phyloP scores from a whole-genome alignment of 495 filamentous ascomycete genomes.

The Immersiella caudata region DNA sequence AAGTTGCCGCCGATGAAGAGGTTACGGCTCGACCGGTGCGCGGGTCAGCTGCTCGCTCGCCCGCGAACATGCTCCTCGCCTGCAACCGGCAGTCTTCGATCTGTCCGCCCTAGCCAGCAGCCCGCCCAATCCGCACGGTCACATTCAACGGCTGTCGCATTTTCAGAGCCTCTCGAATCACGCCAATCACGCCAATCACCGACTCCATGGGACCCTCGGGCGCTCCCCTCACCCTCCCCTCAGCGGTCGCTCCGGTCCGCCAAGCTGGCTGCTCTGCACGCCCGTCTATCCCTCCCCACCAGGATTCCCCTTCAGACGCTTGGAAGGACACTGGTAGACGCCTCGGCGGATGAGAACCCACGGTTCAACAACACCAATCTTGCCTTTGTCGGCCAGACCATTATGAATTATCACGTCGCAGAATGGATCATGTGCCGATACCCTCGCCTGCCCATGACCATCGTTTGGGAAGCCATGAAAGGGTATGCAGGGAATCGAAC shows the following conservation, averaged over 20 bases:
- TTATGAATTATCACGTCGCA: conserved; percentile 82
- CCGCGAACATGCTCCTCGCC: conserved; percentile 28
- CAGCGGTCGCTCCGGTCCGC: conserved; percentile 72
- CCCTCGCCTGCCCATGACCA: conserved; percentile 81
- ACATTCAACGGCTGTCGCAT: conserved; percentile 29
- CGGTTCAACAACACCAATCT: conserved; percentile 64
- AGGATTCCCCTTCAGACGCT: conserved; percentile 84
- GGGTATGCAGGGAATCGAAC: conserved; percentile 76
- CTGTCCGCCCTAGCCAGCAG: conserved; percentile 17
- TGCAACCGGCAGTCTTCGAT: conserved; percentile 22
- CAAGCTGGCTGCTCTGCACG: conserved; percentile 91
- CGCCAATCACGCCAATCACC: conserved; percentile 24
- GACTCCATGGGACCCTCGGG: conserved; percentile 33
- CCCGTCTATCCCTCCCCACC: conserved; percentile 80
- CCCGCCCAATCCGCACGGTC: conserved; percentile 19
- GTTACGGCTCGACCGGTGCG: conserved; percentile 43
- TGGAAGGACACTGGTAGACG: conserved; percentile 81
- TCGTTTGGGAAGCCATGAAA: conserved; percentile 80
- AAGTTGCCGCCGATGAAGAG: conserved; percentile 41
- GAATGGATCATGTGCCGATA: conserved; percentile 86
- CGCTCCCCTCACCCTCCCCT: conserved; percentile 67
- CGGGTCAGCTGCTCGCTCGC: conserved; percentile 42
- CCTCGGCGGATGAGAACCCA: conserved; percentile 74
- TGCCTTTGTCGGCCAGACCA: conserved; percentile 74
- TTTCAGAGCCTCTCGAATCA: conserved; percentile 22